A percentile compares a stretch with the other conserved stretches of the same genome.
These are phyloP conservation scores for Aspergillus udagawae DNA, from an alignment of 2,329 filamentous ascomycete species.

Conservation along the genomic window DNA sequence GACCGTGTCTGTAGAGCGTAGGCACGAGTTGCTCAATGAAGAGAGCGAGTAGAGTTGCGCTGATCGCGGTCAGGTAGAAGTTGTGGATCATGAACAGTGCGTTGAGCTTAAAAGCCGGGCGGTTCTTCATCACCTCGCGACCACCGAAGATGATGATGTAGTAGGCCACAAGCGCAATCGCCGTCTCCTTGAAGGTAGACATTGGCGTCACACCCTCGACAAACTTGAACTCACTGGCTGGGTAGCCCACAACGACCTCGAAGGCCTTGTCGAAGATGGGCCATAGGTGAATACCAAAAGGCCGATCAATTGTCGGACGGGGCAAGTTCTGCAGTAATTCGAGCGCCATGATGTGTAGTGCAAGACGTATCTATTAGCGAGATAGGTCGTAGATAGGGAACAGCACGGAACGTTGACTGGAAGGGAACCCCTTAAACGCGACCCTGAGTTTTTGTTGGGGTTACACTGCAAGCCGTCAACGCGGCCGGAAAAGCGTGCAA, in stretches of 20 bases:
- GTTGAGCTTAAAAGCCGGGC: slow-evolving; percentile 81
- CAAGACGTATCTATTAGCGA: neutral
- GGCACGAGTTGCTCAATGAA: slow-evolving; percentile 90
- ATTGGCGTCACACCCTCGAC: slow-evolving; percentile 76
- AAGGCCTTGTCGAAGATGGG: slow-evolving; percentile 89
- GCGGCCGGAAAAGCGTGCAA: slow-evolving; percentile 13
- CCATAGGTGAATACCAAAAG: slow-evolving; percentile 90
- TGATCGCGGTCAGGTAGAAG: slow-evolving; percentile 85
- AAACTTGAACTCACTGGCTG: slow-evolving; percentile 82
- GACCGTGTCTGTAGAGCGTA: slow-evolving; percentile 70
- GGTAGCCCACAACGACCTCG: slow-evolving; percentile 71
- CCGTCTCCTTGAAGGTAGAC: slow-evolving; percentile 81
- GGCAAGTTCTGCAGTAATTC: slow-evolving; percentile 52
- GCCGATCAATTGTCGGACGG: slow-evolving; percentile 79
- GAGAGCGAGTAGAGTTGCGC: slow-evolving; percentile 71
- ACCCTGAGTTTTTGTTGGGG: slow-evolving; percentile 4
- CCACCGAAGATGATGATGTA: slow-evolving; percentile 92
- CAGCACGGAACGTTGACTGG: slow-evolving; percentile 1
- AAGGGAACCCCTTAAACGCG: neutral
- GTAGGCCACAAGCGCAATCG: slow-evolving; percentile 78
- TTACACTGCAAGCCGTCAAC: slow-evolving; percentile 4
- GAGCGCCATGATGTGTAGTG: slow-evolving; percentile 41
- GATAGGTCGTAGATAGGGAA: slow-evolving; percentile 3
- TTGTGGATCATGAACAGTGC: slow-evolving; percentile 93
- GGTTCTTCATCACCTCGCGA: slow-evolving; percentile 84